Conservation (phyloP, 768 basidiomycete species). For the Austroboletus eburneus region DNA sequence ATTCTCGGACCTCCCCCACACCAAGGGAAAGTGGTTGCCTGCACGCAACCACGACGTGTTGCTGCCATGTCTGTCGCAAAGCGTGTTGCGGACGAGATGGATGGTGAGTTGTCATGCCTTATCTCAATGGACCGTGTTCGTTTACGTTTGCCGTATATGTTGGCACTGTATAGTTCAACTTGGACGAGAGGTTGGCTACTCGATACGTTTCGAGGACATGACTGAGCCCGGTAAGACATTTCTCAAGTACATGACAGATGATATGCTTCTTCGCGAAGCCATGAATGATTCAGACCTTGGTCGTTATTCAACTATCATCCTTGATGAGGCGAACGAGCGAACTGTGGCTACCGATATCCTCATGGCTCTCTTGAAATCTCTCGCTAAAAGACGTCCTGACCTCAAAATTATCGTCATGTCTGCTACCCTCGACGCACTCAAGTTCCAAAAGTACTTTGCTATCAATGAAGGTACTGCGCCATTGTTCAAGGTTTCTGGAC, state of each 20-base stretch:
- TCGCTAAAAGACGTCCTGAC: conserved; percentile 77
- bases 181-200: conserved; percentile 94
- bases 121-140: not conserved
- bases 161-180: conserved; percentile 60
- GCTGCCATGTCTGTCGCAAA: conserved; percentile 98
- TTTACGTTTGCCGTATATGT: conserved; percentile 7
- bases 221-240: conserved; percentile 85
- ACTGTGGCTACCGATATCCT: conserved; percentile 97
- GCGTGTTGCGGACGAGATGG: conserved; percentile 99
- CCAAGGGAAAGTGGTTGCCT: conserved; percentile 86
- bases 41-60: conserved; percentile 94
- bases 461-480: conserved; percentile 50
- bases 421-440: conserved; percentile 93
- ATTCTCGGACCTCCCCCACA: conserved; percentile 89
- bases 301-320: conserved; percentile 97
- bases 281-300: conserved; percentile 94
- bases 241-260: conserved; percentile 99
- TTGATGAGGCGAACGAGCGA: conserved; percentile 98
- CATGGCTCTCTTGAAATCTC: conserved; percentile 89
- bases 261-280: conserved; percentile 94
- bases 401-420: conserved; percentile 99
- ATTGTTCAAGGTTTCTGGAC: conserved; percentile 86
- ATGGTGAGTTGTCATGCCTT: conserved; percentile 55
- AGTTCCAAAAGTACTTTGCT: conserved; percentile 94
- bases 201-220: conserved; percentile 93